A percentile compares a stretch with the other conserved stretches of the same genome.
Conservation (phyloP, 2,329 filamentous ascomycete genomes). For the Alternaria gaisen region DNA sequence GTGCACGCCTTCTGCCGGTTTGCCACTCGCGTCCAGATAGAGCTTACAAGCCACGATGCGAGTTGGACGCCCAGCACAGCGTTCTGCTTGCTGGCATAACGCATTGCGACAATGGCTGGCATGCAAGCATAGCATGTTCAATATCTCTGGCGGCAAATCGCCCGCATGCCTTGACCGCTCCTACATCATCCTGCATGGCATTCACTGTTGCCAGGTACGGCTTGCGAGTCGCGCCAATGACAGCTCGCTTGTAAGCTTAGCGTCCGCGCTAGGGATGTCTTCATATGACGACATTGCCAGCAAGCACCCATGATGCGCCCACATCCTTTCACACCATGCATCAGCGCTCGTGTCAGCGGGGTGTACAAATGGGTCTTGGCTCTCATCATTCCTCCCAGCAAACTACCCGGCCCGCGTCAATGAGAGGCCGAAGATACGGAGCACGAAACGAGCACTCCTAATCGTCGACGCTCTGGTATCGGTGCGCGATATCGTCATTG, state of each 20-base stretch:
- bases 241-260: constrained; percentile 10
- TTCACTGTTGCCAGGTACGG: constrained; percentile 25
- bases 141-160: constrained; percentile 18
- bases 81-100: neutral
- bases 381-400: constrained; percentile 33
- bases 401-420: constrained; percentile 22
- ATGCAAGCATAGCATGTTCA: constrained; percentile 5
- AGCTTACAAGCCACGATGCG: constrained; percentile 12
- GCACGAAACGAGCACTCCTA: neutral
- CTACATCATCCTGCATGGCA: constrained; percentile 31
- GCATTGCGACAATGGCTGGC: constrained; percentile 5
- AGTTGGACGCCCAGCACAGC: constrained; percentile 7
- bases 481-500: constrained; percentile 20
- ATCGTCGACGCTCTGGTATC: neutral
- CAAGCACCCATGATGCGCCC: constrained; percentile 27
- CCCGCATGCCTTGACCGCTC: constrained; percentile 24
- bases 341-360: constrained; percentile 28
- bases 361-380: constrained; percentile 34
- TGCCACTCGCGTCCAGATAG: constrained; percentile 15
- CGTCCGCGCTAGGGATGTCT: constrained; percentile 8
- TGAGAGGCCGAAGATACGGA: constrained; percentile 23
- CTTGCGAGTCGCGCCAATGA: constrained; percentile 26
- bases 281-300: constrained; percentile 23
- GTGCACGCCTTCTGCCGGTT: constrained; percentile 16
- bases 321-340: constrained; percentile 16